Conservation (phyloP, 2,329 filamentous ascomycete genomes). For the Pseudogymnoascus verrucosus region DNA sequence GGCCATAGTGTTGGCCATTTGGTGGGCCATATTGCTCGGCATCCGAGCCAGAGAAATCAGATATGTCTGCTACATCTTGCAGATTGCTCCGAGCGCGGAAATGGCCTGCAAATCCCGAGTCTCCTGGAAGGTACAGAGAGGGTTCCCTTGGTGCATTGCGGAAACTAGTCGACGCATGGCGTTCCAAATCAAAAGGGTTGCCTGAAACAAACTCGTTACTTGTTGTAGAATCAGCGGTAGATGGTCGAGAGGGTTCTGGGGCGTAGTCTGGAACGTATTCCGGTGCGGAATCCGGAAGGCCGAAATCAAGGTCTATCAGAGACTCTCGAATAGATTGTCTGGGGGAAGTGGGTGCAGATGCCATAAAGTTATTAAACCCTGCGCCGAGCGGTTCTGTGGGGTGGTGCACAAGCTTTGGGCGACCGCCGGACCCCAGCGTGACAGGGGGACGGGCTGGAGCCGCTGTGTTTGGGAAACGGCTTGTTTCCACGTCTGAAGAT, state of each 20-base stretch:
- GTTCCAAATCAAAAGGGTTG: constrained; percentile 56
- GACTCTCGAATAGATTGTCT: constrained; percentile 22
- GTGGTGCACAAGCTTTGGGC: constrained; percentile 42
- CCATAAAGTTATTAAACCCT: constrained; percentile 4
- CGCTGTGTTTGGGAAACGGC: constrained; percentile 41
- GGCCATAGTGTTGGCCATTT: not conserved
- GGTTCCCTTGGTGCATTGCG: constrained; percentile 17
- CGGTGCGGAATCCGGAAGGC: constrained; percentile 39
- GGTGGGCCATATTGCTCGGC: constrained; percentile 14
- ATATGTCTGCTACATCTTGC: constrained; percentile 22
- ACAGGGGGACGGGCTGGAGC: constrained; percentile 20
- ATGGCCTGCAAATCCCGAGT: constrained; percentile 39
- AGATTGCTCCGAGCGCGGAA: constrained; percentile 16
- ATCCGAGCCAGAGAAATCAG: constrained; percentile 26
- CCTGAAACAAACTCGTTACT: constrained; percentile 48
- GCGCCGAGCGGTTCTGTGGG: constrained; percentile 41
- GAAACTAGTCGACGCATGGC: constrained; percentile 49
- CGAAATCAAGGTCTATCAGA: constrained; percentile 48
- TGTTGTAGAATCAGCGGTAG: constrained; percentile 51
- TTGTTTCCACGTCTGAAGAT: constrained; percentile 45
- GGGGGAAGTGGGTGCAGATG: constrained; percentile 11
- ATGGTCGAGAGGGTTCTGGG: constrained; percentile 43
- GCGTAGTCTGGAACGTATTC: constrained; percentile 49
- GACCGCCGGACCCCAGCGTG: constrained; percentile 27
- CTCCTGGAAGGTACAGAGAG: constrained; percentile 51